Evolutionary conservation across 2,329 filamentous ascomycete genomes (phyloP).

Genomic region (Nemania diffusa): DNA sequence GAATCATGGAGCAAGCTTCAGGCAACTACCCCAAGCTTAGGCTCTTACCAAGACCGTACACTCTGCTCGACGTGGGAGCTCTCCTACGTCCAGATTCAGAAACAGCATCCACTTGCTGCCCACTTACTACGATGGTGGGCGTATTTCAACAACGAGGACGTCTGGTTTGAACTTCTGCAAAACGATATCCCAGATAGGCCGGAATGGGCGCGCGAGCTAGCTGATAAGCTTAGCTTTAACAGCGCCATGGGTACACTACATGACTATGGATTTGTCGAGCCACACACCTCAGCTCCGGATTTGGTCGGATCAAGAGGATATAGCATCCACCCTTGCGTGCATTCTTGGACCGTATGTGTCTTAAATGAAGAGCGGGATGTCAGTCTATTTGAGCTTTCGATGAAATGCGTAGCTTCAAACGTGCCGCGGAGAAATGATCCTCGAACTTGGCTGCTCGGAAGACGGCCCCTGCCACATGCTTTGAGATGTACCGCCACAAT

Average conservation of each 20-base stretch:
- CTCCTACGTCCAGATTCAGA: constrained; percentile 24
- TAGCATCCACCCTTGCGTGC: constrained; percentile 28
- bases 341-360: constrained; percentile 22
- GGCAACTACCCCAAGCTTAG: constrained; percentile 11
- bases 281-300: constrained; percentile 12
- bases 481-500: not conserved
- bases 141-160: constrained; percentile 26
- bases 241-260: constrained; percentile 16
- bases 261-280: constrained; percentile 29
- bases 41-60: constrained; percentile 30
- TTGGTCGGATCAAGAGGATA: constrained; percentile 27
- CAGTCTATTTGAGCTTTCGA: not conserved
- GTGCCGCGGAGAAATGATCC: not conserved
- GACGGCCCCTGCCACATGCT: constrained; percentile 25
- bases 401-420: constrained; percentile 14
- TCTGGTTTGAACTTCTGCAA: constrained; percentile 31
- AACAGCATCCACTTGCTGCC: constrained; percentile 21
- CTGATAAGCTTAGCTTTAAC: constrained; percentile 27
- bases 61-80: constrained; percentile 32
- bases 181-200: not conserved
- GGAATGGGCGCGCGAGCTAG: constrained; percentile 20
- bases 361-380: constrained; percentile 14
- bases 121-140: constrained; percentile 29
- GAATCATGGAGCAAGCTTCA: constrained; percentile 25
- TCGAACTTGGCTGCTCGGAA: constrained; percentile 16